A percentile compares a stretch with the other conserved stretches of the same genome.
Evolutionary conservation across 106 monocot species (phyloP).

Genomic region (Vanilla planifolia): DNA sequence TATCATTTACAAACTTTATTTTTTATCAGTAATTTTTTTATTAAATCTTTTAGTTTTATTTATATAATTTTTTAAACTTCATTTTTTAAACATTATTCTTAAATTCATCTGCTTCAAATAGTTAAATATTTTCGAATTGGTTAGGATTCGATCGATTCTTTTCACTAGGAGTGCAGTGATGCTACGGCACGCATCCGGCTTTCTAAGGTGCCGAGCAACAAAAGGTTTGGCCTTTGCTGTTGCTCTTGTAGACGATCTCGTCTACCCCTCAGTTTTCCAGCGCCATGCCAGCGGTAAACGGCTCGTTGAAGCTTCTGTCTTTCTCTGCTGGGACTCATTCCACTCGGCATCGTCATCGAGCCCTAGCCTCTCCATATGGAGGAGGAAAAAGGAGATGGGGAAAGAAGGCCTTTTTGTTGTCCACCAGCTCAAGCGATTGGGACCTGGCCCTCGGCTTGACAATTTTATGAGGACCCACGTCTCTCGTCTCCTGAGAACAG

Average conservation of each 20-base stretch:
- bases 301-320: background rate
- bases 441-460: slow-evolving; percentile 37
- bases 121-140: too few species aligned
- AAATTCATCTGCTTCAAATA: too few species aligned
- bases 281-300: background rate
- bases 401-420: slow-evolving; percentile 92
- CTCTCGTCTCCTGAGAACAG: slow-evolving; percentile 75
- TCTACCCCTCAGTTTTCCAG: background rate
- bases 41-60: too few species aligned
- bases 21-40: too few species aligned
- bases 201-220: background rate
- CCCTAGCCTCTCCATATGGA: slow-evolving; percentile 93
- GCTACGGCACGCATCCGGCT: background rate
- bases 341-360: slow-evolving; percentile 34
- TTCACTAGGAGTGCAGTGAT: too few species aligned
- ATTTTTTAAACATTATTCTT: too few species aligned
- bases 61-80: too few species aligned
- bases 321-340: background rate
- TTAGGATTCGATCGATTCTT: too few species aligned
- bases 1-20: too few species aligned
- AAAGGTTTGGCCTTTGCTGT: background rate
- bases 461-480: slow-evolving; percentile 77
- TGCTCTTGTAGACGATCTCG: background rate
- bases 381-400: slow-evolving; percentile 99
- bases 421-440: slow-evolving; percentile 82